Evolutionary conservation across 768 basidiomycete species (phyloP).

Genomic region (Boletus rubroflammeus): DNA sequence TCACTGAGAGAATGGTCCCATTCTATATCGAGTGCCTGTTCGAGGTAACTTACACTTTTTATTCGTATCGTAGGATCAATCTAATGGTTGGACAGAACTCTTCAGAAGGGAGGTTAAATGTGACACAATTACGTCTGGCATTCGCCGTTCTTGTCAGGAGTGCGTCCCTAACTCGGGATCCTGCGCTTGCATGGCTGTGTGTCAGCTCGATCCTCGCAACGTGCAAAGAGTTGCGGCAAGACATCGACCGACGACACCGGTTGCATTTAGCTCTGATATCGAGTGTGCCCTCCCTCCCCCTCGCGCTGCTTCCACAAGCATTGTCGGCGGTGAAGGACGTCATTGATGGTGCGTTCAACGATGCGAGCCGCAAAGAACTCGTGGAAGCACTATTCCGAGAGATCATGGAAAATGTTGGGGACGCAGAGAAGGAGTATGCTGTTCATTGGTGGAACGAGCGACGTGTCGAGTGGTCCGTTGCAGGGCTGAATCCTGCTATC

Average conservation of each 20-base stretch:
- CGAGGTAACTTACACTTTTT: constrained; percentile 45
- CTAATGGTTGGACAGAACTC: constrained; percentile 50
- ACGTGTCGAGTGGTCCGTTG: constrained; percentile 20
- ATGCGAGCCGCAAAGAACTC: constrained; percentile 40
- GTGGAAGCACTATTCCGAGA: constrained; percentile 58
- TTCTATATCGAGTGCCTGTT: constrained; percentile 73
- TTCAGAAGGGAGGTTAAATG: constrained; percentile 53
- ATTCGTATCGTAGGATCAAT: background rate
- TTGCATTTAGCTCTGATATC: constrained; percentile 66
- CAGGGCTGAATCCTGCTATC: background rate
- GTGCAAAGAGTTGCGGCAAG: constrained; percentile 32
- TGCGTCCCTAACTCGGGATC: constrained; percentile 43
- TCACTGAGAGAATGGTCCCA: constrained; percentile 59
- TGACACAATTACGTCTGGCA: constrained; percentile 67
- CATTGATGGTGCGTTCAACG: constrained; percentile 31
- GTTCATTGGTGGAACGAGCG: constrained; percentile 74
- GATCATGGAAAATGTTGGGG: constrained; percentile 60
- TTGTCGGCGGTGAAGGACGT: constrained; percentile 45
- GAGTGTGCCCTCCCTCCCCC: constrained; percentile 58
- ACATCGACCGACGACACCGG: constrained; percentile 41
- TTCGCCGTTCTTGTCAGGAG: constrained; percentile 67
- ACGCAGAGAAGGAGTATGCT: constrained; percentile 62
- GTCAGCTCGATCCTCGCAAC: constrained; percentile 51
- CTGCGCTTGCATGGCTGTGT: constrained; percentile 65
- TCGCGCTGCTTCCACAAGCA: constrained; percentile 50